phyloP scores from a whole-genome alignment of 345 rosid species.

The Camelina laxa region DNA sequence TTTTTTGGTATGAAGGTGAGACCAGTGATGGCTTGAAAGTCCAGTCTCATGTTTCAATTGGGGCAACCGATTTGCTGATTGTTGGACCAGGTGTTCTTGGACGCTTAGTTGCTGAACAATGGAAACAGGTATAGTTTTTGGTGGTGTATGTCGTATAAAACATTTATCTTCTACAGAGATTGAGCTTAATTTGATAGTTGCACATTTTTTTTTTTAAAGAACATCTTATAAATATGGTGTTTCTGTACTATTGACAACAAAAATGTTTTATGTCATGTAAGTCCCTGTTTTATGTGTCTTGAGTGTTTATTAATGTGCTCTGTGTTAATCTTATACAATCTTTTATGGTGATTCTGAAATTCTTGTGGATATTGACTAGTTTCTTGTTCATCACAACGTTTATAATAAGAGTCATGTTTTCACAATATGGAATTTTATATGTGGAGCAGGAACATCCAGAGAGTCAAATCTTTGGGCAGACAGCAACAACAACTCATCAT shows the following conservation, averaged over 20 bases:
- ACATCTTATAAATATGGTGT: neutral
- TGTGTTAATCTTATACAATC: constrained; percentile 1
- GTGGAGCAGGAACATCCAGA: constrained; percentile 74
- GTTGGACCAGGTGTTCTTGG: constrained; percentile 98
- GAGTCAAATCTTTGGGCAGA: constrained; percentile 81
- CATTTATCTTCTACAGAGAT: neutral
- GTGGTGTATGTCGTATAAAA: neutral
- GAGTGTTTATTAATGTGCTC: neutral
- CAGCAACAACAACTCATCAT: constrained; percentile 79
- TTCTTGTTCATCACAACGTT: neutral
- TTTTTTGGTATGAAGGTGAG: constrained; percentile 48
- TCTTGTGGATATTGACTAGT: constrained; percentile 2
- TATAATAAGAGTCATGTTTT: constrained; percentile 8
- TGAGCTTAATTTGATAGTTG: constrained; percentile 6
- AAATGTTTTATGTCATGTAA: neutral
- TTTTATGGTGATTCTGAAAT: neutral
- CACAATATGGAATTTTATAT: constrained; percentile 25
- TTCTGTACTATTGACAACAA: neutral
- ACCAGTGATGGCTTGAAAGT: constrained; percentile 54
- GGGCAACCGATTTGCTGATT: constrained; percentile 75
- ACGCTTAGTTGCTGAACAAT: constrained; percentile 86
- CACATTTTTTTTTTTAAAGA: neutral
- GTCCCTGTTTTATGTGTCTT: neutral
- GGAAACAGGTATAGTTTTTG: constrained; percentile 66
- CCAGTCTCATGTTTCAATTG: constrained; percentile 54